Evolutionary conservation across 148 eudicot genomes (phyloP).

Genomic region (Arctostaphylos glauca): DNA sequence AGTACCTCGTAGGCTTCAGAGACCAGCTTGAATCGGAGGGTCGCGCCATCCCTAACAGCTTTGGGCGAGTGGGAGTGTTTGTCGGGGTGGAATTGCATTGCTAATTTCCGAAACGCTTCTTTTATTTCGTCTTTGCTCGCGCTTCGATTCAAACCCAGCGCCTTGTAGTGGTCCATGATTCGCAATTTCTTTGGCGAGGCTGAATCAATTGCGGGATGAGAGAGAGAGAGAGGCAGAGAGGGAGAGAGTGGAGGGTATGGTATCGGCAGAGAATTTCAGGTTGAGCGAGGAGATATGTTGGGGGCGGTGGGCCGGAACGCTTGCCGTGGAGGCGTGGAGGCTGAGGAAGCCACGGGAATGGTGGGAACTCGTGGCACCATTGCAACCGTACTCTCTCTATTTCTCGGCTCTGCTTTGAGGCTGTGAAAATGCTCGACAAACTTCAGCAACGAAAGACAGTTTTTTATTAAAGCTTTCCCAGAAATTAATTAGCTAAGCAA

Average conservation of each 20-base stretch:
- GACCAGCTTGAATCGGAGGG: constrained; percentile 63
- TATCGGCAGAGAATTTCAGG: not conserved
- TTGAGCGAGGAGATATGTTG: not conserved
- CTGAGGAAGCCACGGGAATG: not conserved
- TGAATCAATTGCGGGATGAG: not conserved
- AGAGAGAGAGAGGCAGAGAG: not conserved
- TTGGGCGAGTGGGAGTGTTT: constrained; percentile 66
- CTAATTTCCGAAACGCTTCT: constrained; percentile 67
- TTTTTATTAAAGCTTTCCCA: too few species aligned
- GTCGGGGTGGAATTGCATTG: constrained; percentile 89
- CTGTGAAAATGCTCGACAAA: too few species aligned
- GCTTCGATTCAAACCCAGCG: constrained; percentile 48
- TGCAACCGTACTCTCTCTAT: not conserved
- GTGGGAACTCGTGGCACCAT: not conserved
- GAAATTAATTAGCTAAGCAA: too few species aligned
- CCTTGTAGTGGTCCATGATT: constrained; percentile 68
- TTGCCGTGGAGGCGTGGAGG: not conserved
- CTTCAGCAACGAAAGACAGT: too few species aligned
- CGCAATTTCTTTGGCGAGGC: not conserved
- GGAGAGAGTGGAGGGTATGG: not conserved
- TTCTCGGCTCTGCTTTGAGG: too few species aligned
- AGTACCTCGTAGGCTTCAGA: constrained; percentile 89
- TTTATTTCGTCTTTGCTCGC: constrained; percentile 75
- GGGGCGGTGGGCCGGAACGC: not conserved
- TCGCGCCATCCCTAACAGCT: constrained; percentile 47